Conservation (phyloP, 169 alveolate species). For the Plasmodium coatneyi region DNA sequence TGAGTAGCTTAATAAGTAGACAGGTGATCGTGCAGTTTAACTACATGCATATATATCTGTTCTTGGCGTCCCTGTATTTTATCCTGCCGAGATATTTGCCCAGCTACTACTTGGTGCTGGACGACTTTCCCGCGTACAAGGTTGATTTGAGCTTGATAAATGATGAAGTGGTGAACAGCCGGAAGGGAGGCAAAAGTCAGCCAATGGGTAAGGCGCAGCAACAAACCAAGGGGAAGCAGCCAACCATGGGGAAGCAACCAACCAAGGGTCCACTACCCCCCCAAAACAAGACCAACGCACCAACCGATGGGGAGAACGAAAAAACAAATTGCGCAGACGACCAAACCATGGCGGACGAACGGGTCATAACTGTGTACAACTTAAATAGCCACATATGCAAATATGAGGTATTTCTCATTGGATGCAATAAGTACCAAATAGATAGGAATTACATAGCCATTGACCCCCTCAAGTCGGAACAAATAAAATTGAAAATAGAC, state of each 20-base stretch:
- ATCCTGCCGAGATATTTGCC: constrained; percentile 66
- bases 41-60: constrained; percentile 50
- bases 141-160: constrained; percentile 9
- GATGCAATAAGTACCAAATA: constrained; percentile 38
- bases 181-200: background rate
- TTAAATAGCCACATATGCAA: constrained; percentile 39
- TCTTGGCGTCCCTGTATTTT: constrained; percentile 42
- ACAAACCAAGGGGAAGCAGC: background rate
- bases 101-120: constrained; percentile 32
- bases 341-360: background rate
- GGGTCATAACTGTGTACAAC: constrained; percentile 51
- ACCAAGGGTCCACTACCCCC: no score
- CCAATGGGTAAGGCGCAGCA: background rate
- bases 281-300: constrained; percentile 16
- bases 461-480: constrained; percentile 48
- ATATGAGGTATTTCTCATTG: constrained; percentile 49
- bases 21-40: constrained; percentile 42
- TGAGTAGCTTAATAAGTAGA: constrained; percentile 31
- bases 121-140: constrained; percentile 43
- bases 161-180: constrained; percentile 8
- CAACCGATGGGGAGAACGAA: constrained; percentile 2
- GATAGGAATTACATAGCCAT: constrained; percentile 8
- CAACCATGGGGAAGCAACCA: background rate
- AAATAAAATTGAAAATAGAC: constrained; percentile 48
- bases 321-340: background rate